Evolutionary conservation across 1,284 basidiomycete species (phyloP).

Genomic region (Cryptococcus amylolentus): DNA sequence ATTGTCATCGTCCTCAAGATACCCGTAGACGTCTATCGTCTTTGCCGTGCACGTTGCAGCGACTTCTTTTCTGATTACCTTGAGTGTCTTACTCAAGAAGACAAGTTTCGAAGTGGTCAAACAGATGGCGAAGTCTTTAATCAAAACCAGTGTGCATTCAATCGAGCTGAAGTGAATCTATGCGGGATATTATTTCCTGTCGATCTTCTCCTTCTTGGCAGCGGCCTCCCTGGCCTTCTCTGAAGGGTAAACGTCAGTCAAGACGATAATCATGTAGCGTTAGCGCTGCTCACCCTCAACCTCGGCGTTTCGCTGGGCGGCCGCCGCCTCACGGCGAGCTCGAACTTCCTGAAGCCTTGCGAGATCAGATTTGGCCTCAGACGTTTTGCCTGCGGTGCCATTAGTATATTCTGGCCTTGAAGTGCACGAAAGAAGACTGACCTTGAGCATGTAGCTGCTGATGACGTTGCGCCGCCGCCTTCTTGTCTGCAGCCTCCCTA

Average conservation of each 20-base stretch:
- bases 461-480: slow-evolving; percentile 78
- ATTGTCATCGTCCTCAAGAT: no score
- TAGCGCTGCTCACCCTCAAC: slow-evolving; percentile 56
- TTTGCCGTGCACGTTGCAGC: no score
- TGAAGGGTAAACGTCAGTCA: slow-evolving; percentile 8
- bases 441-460: slow-evolving; percentile 61
- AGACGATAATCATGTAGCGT: not conserved
- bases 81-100: no score
- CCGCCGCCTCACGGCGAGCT: slow-evolving; percentile 77
- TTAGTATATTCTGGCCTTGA: no score
- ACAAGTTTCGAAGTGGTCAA: no score
- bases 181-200: no score
- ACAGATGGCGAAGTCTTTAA: no score
- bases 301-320: slow-evolving; percentile 78
- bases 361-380: slow-evolving; percentile 80
- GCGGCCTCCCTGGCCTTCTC: slow-evolving; percentile 45
- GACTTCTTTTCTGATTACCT: no score
- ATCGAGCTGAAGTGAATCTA: no score
- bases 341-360: slow-evolving; percentile 80
- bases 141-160: no score
- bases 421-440: slow-evolving; percentile 43
- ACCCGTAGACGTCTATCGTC: no score
- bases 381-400: slow-evolving; percentile 67
- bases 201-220: slow-evolving; percentile 39
- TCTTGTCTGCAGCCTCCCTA: slow-evolving; percentile 84